Evolutionary conservation across 2,329 filamentous ascomycete species (phyloP), one percentile per base, ranked within the genome.

Genomic region (Paracamarosporium sp.): DNA sequence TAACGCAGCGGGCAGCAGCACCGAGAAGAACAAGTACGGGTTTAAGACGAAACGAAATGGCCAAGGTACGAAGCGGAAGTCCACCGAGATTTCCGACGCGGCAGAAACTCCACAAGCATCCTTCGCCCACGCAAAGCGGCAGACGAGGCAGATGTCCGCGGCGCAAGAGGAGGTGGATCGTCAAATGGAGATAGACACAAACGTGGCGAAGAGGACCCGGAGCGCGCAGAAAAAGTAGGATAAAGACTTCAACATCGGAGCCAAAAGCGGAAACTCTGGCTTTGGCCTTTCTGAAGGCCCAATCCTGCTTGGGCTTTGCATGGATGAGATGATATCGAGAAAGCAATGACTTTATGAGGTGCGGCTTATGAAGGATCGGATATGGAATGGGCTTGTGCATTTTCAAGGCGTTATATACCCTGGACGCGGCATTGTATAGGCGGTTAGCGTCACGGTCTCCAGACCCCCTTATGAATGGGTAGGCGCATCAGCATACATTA

Each of bases 201-300:
- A 61, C 52, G 58, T 65, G 31, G 48, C 48, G 52, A 55, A 52
- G 53, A 55, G 59, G 40, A 53, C 60, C 51, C 43, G 63, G 63
- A 51, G 51, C 27, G 46, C 46, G 44, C 27, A 20, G 38, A 43
- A 40, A 30, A 38, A 54, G 43, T 53, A 53, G n/a, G n/a, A n/a
- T n/a, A n/a, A n/a, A n/a, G n/a, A n/a, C n/a, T n/a, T n/a, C n/a
- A n/a, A n/a, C n/a, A n/a, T n/a, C n/a, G n/a, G n/a, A n/a, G n/a
- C n/a, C n/a, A n/a, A n/a, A n/a, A n/a, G n/a, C n/a, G n/a, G n/a
- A n/a, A n/a, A n/a, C n/a, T n/a, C n/a, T n/a, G n/a, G n/a, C n/a
- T n/a, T n/a, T n/a, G n/a, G n/a, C n/a, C n/a, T n/a, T n/a, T n/a
- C n/a, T n/a, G n/a, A n/a, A n/a, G n/a, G n/a, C n/a, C n/a, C n/a